Conservation (phyloP, 208 protist genomes). For the Acanthamoeba healyi region DNA sequence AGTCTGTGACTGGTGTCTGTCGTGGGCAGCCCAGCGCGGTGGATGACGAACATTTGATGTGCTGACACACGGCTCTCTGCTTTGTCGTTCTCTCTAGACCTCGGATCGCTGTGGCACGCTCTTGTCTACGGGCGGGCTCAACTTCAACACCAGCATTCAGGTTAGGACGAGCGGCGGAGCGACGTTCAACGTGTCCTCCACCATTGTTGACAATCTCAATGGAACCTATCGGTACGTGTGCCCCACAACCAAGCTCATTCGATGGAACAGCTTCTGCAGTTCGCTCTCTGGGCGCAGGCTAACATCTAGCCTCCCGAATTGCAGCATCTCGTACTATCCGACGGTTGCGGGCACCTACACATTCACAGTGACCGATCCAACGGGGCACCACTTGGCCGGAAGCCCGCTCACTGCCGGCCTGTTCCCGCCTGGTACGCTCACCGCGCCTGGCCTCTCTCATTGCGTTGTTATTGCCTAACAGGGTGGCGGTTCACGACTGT, state of each 20-base stretch:
- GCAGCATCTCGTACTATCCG: slow-evolving; percentile 3
- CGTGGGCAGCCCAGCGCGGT: no score
- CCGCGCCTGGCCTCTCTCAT: no score
- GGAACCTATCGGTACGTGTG: slow-evolving; percentile 57
- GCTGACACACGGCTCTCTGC: no score
- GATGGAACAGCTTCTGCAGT: neutral
- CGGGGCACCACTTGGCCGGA: neutral
- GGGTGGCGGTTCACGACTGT: no score
- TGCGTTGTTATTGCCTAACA: no score
- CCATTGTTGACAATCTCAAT: slow-evolving; percentile 44
- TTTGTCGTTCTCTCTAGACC: no score
- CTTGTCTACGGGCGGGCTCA: neutral
- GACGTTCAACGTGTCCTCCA: neutral
- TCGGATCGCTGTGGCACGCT: slow-evolving; percentile 4
- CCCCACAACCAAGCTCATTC: no score
- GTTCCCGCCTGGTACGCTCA: slow-evolving; percentile 9
- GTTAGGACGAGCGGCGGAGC: neutral
- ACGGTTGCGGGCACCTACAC: neutral
- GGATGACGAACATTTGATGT: no score
- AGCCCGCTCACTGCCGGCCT: slow-evolving; percentile 35
- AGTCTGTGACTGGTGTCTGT: no score
- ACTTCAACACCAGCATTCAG: slow-evolving; percentile 3
- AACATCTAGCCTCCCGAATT: neutral
- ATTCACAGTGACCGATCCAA: neutral
- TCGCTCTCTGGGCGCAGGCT: neutral